phyloP scores from a whole-genome alignment of 1,284 basidiomycete species.

The Apiotrichum laibachii region DNA sequence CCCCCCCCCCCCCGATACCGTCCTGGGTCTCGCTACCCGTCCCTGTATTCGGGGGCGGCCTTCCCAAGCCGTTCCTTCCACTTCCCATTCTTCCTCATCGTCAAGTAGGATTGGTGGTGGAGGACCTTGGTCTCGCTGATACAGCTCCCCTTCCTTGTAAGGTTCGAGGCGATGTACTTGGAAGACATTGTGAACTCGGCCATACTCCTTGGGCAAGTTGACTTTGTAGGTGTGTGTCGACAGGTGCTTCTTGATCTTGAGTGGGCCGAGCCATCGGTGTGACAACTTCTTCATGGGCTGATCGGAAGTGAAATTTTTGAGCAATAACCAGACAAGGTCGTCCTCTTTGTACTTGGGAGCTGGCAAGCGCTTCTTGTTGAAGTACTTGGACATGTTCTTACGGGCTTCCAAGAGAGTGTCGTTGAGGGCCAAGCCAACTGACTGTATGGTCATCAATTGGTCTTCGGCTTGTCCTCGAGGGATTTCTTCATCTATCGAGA shows the following conservation, averaged over 20 bases:
- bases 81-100: constrained; percentile 30
- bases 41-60: too few relatives aligned
- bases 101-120: constrained; percentile 36
- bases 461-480: neutral
- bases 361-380: neutral
- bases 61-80: too few relatives aligned
- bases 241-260: constrained; percentile 17
- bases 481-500: neutral
- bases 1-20: too few relatives aligned
- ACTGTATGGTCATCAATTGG: too few relatives aligned
- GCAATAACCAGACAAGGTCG: constrained; percentile 50
- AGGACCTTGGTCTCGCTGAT: constrained; percentile 37
- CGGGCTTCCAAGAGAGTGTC: too few relatives aligned
- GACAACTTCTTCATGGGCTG: constrained; percentile 52
- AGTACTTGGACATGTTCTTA: neutral
- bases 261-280: constrained; percentile 51
- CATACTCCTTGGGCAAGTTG: constrained; percentile 40
- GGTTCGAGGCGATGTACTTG: constrained; percentile 48
- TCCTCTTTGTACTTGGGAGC: constrained; percentile 18
- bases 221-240: constrained; percentile 30
- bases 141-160: constrained; percentile 45
- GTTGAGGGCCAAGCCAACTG: neutral
- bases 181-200: constrained; percentile 53
- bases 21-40: too few relatives aligned
- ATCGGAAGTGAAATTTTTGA: constrained; percentile 46